Conservation (phyloP, 2,329 filamentous ascomycete species). For the Penicillium sp. region DNA sequence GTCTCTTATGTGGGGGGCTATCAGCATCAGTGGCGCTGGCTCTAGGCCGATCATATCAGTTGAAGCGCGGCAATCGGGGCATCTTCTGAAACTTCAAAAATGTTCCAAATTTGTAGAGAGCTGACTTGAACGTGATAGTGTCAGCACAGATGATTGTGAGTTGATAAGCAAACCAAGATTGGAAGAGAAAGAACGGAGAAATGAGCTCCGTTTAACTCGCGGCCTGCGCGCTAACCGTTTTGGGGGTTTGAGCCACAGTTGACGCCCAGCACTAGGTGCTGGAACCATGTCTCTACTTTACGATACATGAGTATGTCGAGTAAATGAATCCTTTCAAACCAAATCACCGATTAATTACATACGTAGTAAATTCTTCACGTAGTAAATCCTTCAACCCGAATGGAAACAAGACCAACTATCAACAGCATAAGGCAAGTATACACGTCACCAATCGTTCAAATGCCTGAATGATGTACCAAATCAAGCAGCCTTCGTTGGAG, state of each 20-base stretch:
- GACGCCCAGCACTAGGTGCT: not conserved
- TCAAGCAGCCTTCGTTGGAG: not conserved
- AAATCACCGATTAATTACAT: too few relatives aligned
- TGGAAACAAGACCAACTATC: not conserved
- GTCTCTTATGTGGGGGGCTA: constrained; percentile 1
- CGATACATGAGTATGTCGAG: too few relatives aligned
- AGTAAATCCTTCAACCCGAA: not conserved
- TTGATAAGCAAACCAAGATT: not conserved
- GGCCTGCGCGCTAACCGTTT: not conserved
- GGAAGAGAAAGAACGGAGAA: not conserved
- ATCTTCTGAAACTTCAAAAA: not conserved
- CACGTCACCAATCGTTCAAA: not conserved
- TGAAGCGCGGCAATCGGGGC: not conserved
- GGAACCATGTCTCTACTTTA: too few relatives aligned
- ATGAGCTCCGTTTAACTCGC: not conserved
- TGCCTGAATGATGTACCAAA: not conserved
- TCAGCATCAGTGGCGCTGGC: constrained; percentile 4
- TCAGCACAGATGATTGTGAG: not conserved
- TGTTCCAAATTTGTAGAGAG: not conserved
- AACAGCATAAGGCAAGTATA: not conserved
- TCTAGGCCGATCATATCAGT: not conserved
- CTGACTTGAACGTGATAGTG: not conserved
- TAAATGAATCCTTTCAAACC: too few relatives aligned
- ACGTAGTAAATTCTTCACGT: not conserved
- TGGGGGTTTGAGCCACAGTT: not conserved